phyloP scores from a whole-genome alignment of 2,329 filamentous ascomycete genomes.

The Xylariaceae sp. region DNA sequence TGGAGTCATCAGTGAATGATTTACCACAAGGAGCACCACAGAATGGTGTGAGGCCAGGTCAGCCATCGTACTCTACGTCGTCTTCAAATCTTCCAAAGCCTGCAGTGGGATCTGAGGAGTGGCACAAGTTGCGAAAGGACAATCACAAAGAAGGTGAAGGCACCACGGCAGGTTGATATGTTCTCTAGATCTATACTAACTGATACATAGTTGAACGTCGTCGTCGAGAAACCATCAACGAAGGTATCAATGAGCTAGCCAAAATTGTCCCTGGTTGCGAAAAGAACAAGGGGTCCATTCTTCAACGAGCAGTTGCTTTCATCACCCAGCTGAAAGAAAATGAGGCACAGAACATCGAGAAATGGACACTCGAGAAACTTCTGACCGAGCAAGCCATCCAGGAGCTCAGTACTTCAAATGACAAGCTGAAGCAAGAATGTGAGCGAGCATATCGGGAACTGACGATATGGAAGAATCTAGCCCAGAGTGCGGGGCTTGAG shows the following conservation, averaged over 20 bases:
- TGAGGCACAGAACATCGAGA: conserved; percentile 90
- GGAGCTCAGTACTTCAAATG: conserved; percentile 85
- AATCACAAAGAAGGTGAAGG: conserved; percentile 94
- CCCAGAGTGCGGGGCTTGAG: conserved; percentile 64
- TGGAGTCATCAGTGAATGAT: conserved; percentile 39
- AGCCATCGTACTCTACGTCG: conserved; percentile 40
- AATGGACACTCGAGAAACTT: conserved; percentile 91
- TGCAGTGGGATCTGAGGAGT: conserved; percentile 93
- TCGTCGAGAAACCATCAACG: conserved; percentile 96
- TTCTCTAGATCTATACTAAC: conserved; percentile 22
- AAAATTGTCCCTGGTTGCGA: conserved; percentile 98
- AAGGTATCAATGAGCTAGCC: conserved; percentile 96
- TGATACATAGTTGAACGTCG: conserved; percentile 80
- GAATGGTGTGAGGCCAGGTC: conserved; percentile 48
- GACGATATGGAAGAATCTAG: conserved; percentile 77
- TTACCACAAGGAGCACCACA: conserved; percentile 38
- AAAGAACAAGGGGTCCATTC: conserved; percentile 98
- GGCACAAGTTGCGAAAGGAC: conserved; percentile 96
- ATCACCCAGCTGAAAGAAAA: conserved; percentile 95
- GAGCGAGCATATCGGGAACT: conserved; percentile 79
- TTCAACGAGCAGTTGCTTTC: conserved; percentile 91
- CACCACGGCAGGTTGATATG: background rate
- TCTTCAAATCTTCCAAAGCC: conserved; percentile 67
- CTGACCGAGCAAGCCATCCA: conserved; percentile 87
- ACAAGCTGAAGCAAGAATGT: conserved; percentile 83